phyloP scores from a whole-genome alignment of 169 alveolate species.

The Perkinsus marinus region DNA sequence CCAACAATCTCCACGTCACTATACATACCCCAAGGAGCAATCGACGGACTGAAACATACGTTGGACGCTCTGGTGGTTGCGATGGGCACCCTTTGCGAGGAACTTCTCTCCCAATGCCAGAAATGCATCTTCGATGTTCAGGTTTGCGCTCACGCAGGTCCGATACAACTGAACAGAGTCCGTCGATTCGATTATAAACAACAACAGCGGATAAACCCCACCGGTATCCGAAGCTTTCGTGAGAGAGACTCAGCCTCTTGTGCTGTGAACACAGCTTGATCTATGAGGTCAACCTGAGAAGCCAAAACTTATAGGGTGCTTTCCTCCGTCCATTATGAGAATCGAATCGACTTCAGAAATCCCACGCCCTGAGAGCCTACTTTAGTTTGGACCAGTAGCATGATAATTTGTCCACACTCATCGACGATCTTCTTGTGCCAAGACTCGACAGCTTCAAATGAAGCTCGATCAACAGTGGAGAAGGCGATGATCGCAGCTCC shows the following conservation, averaged over 20 bases:
- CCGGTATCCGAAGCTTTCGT: background rate
- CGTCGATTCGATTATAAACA: no score
- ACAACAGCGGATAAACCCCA: no score
- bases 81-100: background rate
- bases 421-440: slow-evolving; percentile 20
- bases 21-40: background rate
- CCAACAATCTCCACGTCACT: background rate
- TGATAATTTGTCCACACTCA: slow-evolving; percentile 20
- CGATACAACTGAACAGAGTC: background rate
- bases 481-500: slow-evolving; percentile 29
- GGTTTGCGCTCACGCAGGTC: slow-evolving; percentile 27
- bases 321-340: no score
- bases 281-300: background rate
- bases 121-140: slow-evolving; percentile 16
- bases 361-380: background rate
- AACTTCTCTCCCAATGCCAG: background rate
- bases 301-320: background rate
- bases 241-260: background rate
- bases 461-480: slow-evolving; percentile 32
- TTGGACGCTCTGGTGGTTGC: background rate
- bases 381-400: slow-evolving; percentile 28
- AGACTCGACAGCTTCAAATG: slow-evolving; percentile 21
- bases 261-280: background rate
- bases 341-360: background rate
- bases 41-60: background rate